A percentile compares a stretch with the other conserved stretches of the same genome.
Conservation (phyloP, 2,329 filamentous ascomycete genomes). For the Fusarium sp. region DNA sequence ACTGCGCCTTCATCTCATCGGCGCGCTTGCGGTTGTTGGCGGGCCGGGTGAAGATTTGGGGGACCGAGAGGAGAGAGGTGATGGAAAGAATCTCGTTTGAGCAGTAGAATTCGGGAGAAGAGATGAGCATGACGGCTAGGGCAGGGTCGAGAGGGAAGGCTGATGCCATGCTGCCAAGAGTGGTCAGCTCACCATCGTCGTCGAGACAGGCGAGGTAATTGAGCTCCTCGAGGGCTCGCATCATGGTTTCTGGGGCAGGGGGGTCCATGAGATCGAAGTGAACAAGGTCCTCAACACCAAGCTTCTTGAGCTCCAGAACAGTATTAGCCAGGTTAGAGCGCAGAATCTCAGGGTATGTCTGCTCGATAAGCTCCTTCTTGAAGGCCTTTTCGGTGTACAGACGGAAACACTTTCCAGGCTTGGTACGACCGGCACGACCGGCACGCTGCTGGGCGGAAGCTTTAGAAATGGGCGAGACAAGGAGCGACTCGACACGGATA, state of each 20-base stretch:
- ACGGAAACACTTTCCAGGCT: conserved; percentile 97
- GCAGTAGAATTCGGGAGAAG: conserved; percentile 97
- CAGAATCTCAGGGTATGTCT: conserved; percentile 95
- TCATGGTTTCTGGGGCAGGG: conserved; percentile 95
- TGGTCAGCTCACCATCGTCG: conserved; percentile 92
- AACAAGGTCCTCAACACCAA: conserved; percentile 93
- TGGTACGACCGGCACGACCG: conserved; percentile 98
- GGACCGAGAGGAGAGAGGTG: conserved; percentile 91
- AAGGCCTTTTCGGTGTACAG: conserved; percentile 95
- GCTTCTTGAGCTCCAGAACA: conserved; percentile 95
- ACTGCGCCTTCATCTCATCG: conserved; percentile 96
- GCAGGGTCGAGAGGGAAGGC: conserved; percentile 96
- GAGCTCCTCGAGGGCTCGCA: conserved; percentile 95
- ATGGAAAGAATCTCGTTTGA: conserved; percentile 98
- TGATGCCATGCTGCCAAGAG: conserved; percentile 85
- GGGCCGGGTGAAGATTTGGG: conserved; percentile 91
- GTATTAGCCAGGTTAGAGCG: conserved; percentile 95
- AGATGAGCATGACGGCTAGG: conserved; percentile 96
- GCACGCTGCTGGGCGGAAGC: conserved; percentile 96
- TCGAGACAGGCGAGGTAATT: conserved; percentile 97
- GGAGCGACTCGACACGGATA: conserved; percentile 92
- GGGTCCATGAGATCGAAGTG: conserved; percentile 99
- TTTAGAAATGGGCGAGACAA: conserved; percentile 98
- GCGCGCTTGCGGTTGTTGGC: conserved; percentile 86
- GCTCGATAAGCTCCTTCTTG: conserved; percentile 97